phyloP scores from a whole-genome alignment of 129 eudicot species.

The Ambrosia trifida region DNA sequence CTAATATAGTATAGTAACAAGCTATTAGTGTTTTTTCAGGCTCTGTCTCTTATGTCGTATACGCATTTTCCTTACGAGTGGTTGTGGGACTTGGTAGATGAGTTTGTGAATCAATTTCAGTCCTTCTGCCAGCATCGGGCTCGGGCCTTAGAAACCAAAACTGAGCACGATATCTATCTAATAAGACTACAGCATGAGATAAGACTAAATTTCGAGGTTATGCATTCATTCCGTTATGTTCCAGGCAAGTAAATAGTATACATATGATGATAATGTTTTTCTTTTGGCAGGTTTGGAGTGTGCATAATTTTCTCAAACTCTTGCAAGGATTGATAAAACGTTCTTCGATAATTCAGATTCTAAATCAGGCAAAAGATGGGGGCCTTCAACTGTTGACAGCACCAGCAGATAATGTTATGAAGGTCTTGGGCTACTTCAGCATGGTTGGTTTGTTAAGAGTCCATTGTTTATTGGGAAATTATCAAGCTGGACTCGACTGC shows the following conservation, averaged over 20 bases:
- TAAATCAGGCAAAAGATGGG: conserved; percentile 92
- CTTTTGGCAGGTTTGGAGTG: conserved; percentile 85
- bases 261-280: too few species aligned
- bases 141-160: conserved; percentile 95
- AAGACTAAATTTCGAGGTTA: not conserved
- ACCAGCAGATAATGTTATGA: conserved; percentile 77
- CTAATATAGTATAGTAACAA: too few species aligned
- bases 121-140: conserved; percentile 95
- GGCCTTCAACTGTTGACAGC: conserved; percentile 74
- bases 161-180: conserved; percentile 85
- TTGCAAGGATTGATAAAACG: conserved; percentile 94
- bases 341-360: conserved; percentile 67
- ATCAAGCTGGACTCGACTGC: conserved; percentile 93
- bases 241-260: too few species aligned
- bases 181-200: conserved; percentile 78
- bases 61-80: conserved; percentile 99
- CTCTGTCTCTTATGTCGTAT: conserved; percentile 43
- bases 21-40: too few species aligned
- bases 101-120: conserved; percentile 92
- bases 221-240: too few species aligned
- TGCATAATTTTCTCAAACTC: conserved; percentile 87
- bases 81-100: conserved; percentile 99
- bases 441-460: conserved; percentile 95
- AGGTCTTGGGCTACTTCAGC: conserved; percentile 96
- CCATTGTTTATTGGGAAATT: conserved; percentile 95